These are phyloP conservation scores for Tilletia caries DNA, from an alignment of 1,284 basidiomycete genomes.

Conservation along the genomic window DNA sequence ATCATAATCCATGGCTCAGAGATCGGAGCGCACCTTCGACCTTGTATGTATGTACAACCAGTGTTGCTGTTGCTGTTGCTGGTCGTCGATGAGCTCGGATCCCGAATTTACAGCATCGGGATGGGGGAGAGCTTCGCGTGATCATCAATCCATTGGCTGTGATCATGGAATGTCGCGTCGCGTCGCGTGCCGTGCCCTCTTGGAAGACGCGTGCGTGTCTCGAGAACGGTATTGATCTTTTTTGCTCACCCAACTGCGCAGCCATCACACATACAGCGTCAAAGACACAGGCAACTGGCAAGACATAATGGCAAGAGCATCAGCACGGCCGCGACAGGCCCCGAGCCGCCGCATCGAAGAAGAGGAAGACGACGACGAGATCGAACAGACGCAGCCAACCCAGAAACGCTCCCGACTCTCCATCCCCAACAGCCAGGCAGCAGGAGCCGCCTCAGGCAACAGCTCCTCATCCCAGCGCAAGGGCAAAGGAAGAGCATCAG, in stretches of 20 bases:
- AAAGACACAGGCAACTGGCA: too few relatives aligned
- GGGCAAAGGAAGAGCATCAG: not conserved
- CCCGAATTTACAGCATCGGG: not conserved
- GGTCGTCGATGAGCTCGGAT: not conserved
- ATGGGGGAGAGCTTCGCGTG: too few relatives aligned
- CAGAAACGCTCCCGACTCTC: not conserved
- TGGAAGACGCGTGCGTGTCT: not conserved
- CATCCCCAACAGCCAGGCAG: not conserved
- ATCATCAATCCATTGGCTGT: too few relatives aligned
- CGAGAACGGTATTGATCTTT: constrained; percentile 6
- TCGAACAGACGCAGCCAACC: constrained; percentile 8
- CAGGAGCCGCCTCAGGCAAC: not conserved
- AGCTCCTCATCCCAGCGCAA: not conserved
- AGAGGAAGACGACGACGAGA: not conserved
- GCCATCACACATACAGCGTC: not conserved
- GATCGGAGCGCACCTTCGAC: too few relatives aligned
- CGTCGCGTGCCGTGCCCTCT: not conserved
- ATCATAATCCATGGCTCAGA: not conserved
- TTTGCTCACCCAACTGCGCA: not conserved
- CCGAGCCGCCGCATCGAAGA: not conserved
- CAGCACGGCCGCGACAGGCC: not conserved
- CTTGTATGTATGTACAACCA: too few relatives aligned
- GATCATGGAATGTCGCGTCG: not conserved
- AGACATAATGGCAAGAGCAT: constrained; percentile 3
- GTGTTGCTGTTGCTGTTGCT: too few relatives aligned